Base-by-base conservation (phyloP, 202 grass and related monocot species). In the Zizania palustris region DNA sequence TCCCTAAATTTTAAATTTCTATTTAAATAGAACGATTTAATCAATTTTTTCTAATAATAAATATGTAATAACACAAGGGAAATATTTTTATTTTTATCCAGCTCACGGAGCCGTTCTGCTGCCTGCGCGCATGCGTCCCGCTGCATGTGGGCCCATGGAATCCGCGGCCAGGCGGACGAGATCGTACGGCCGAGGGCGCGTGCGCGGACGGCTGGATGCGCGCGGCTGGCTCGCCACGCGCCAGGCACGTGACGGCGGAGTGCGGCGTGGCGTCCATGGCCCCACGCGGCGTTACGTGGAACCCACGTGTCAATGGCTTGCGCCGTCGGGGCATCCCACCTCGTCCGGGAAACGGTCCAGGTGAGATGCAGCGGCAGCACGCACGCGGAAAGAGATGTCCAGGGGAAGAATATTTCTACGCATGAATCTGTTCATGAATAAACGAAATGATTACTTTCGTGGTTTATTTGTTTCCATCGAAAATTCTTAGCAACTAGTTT, bases 251-350 rank as follows among this genome's bases (percentile, higher is more conserved):
- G 63, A 63, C n/a, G 1, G 8, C 14, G 12, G n/a, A 49, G 28
- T 28, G 28, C 28, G 12, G 2, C 43, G 11, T 44, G 3, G 65
- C 46, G 58, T 6, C 7, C 63, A 8, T 13, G 13, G 37, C 53
- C 53, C 36, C 72, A 64, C 18, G 46, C 15, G 33, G 18, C 9
- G 73, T 11, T 49, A 7, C 60, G 60, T 67, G 73, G 79, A 45
- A 6, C 73, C 79, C 68, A 21, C 54, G 60, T 87, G 85, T 67
- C 80, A 74, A 19, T 83, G 85, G 18, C 85, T 74, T 67, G 85
- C 61, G 7, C 34, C 9, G 71, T 28, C 36, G 38, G 38, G 57
- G 48, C 3, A 44, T 7, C 65, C 20, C 54, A 1, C 34, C 5
- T 13, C 66, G 45, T 46, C 65, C 58, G 15, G n/a, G 28, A 61